These are phyloP conservation scores for Fusarium oxysporum DNA, from an alignment of 2,329 filamentous ascomycete genomes.

Conservation along the genomic window DNA sequence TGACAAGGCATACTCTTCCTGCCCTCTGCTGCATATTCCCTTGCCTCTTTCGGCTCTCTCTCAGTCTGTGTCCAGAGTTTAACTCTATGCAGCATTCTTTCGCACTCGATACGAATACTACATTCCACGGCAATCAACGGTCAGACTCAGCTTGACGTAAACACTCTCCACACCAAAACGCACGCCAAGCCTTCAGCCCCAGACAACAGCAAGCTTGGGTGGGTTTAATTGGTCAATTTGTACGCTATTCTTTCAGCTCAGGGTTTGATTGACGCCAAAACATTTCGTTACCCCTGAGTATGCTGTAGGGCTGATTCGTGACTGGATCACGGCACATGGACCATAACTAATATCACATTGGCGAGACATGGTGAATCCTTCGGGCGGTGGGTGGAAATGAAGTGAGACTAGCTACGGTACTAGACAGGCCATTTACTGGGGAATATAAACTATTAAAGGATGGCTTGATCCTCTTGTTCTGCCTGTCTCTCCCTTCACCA, in stretches of 20 bases:
- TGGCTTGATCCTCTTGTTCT: not conserved
- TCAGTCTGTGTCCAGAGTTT: not conserved
- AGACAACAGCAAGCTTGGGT: accelerated
- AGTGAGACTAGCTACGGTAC: not conserved
- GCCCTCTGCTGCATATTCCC: too few species aligned
- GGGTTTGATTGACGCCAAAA: not conserved
- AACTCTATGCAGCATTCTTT: not conserved
- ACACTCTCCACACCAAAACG: not conserved
- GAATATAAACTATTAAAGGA: constrained; percentile 12
- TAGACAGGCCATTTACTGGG: not conserved
- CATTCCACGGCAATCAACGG: not conserved
- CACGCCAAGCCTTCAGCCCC: not conserved
- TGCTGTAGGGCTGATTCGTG: constrained; percentile 18
- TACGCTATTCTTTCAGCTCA: not conserved
- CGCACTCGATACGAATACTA: not conserved
- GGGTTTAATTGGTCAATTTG: accelerated
- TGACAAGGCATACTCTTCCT: not conserved
- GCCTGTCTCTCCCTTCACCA: not conserved
- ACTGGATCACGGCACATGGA: not conserved
- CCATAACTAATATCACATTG: not conserved
- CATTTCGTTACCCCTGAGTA: not conserved
- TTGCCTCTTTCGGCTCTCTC: not conserved
- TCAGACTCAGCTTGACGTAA: not conserved
- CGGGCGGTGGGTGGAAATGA: constrained; percentile 28
- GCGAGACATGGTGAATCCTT: not conserved